Conservation (phyloP, 2,329 filamentous ascomycete species). For the Elsinoe batatas region DNA sequence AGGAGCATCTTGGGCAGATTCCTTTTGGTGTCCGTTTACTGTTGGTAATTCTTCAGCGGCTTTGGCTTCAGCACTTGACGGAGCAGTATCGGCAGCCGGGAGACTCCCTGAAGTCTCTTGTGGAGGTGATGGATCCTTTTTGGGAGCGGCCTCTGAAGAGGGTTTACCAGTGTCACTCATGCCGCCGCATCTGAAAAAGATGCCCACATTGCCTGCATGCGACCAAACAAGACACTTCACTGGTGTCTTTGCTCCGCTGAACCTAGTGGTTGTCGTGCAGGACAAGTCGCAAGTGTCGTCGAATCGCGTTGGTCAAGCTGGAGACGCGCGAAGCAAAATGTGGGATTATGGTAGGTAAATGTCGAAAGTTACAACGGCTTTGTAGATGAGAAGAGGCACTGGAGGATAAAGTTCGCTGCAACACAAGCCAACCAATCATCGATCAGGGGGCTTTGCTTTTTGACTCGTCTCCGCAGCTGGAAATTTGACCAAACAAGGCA, state of each 20-base stretch:
- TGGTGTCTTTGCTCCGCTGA: not conserved
- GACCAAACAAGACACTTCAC: not conserved
- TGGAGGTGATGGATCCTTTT: not conserved
- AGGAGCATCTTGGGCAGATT: not conserved
- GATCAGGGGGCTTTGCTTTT: slow-evolving; percentile 6
- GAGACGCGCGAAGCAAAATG: not conserved
- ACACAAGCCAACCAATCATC: not conserved
- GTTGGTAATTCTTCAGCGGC: not conserved
- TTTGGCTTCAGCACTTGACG: not conserved
- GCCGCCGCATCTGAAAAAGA: slow-evolving; percentile 2
- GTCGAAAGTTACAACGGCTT: slow-evolving; percentile 2
- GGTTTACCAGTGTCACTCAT: slow-evolving; percentile 8
- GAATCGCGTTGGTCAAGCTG: not conserved
- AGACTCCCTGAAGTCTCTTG: not conserved
- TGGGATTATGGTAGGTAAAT: not conserved
- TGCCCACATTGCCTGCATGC: slow-evolving; percentile 9
- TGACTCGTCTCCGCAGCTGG: slow-evolving; percentile 7
- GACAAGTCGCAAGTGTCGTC: not conserved
- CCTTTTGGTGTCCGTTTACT: not conserved
- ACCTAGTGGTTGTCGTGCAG: not conserved
- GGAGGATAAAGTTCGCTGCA: slow-evolving; percentile 3
- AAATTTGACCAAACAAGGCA: slow-evolving; percentile 1
- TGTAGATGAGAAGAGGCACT: not conserved
- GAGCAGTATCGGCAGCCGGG: not conserved
- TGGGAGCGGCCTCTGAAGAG: not conserved